phyloP scores from a whole-genome alignment of 208 protist genomes.

The Leishmania guyanensis region DNA sequence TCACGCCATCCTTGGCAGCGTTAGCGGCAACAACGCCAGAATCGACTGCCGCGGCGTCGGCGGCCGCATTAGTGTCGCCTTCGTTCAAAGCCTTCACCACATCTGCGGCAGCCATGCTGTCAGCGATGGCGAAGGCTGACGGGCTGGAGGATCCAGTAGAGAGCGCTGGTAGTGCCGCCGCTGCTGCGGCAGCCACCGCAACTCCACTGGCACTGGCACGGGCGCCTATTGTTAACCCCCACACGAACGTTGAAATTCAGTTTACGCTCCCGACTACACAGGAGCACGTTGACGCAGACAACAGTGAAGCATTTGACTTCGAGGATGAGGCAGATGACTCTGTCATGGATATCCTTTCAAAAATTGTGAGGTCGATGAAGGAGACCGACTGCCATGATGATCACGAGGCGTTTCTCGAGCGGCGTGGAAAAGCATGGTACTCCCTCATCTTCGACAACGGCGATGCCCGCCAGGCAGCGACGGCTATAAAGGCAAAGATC shows the following conservation, averaged over 20 bases:
- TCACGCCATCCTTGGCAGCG: not conserved
- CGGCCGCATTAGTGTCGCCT: not conserved
- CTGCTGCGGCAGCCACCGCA: not conserved
- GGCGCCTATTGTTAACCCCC: not conserved
- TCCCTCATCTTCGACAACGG: not conserved
- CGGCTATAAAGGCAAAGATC: constrained; percentile 43
- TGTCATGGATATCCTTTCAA: not conserved
- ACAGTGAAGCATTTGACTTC: constrained; percentile 2
- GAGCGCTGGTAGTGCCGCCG: not conserved
- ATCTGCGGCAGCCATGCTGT: constrained; percentile 23
- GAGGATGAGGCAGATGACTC: not conserved
- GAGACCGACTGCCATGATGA: not conserved
- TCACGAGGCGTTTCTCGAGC: not conserved
- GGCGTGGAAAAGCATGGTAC: not conserved
- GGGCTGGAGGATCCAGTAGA: not conserved
- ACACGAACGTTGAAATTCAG: constrained; percentile 5
- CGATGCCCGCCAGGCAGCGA: not conserved
- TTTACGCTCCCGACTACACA: not conserved
- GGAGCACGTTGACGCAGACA: not conserved
- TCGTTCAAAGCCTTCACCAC: constrained; percentile 31
- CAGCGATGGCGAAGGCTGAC: constrained; percentile 1
- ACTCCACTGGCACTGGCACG: not conserved
- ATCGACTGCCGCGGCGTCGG: not conserved
- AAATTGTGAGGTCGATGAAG: not conserved
- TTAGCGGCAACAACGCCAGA: constrained; percentile 1